Evolutionary conservation across 805 yeast genomes (phyloP).

Genomic region (Cyberlindnera japonica): DNA sequence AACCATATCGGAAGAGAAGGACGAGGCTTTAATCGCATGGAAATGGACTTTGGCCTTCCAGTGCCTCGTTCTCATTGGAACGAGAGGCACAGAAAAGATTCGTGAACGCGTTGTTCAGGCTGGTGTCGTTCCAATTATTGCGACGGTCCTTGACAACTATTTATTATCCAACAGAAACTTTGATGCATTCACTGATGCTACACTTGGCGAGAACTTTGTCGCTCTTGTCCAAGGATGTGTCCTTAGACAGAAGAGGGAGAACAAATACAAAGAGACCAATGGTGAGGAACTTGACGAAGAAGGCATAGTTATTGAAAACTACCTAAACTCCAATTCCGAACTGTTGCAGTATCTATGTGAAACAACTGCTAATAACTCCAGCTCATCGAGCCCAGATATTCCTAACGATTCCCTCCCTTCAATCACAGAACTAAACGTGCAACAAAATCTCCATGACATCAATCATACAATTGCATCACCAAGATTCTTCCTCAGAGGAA

Average conservation of each 20-base stretch:
- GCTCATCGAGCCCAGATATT: background rate
- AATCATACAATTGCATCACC: conserved; percentile 38
- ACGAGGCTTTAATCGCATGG: conserved; percentile 72
- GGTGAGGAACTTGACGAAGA: conserved; percentile 4
- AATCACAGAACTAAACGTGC: conserved; percentile 10
- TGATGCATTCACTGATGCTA: conserved; percentile 25
- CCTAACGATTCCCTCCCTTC: conserved; percentile 3
- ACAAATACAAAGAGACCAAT: background rate
- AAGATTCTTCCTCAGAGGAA: conserved; percentile 58
- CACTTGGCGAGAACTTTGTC: conserved; percentile 17
- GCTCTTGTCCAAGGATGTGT: conserved; percentile 14
- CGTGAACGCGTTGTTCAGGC: conserved; percentile 86
- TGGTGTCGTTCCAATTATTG: conserved; percentile 85
- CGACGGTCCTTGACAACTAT: conserved; percentile 89
- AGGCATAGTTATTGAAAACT: conserved; percentile 3
- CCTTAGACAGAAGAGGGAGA: conserved; percentile 3
- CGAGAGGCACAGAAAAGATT: conserved; percentile 85
- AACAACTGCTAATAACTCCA: background rate
- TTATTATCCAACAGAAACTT: conserved; percentile 38
- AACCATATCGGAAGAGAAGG: conserved; percentile 31
- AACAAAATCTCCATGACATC: conserved; percentile 18
- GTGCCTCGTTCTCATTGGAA: conserved; percentile 85
- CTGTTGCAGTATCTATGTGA: conserved; percentile 8
- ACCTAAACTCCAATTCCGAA: conserved; percentile 11
- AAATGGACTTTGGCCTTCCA: conserved; percentile 96